phyloP scores from a whole-genome alignment of 306 rosid genomes.

The Myrica gale region DNA sequence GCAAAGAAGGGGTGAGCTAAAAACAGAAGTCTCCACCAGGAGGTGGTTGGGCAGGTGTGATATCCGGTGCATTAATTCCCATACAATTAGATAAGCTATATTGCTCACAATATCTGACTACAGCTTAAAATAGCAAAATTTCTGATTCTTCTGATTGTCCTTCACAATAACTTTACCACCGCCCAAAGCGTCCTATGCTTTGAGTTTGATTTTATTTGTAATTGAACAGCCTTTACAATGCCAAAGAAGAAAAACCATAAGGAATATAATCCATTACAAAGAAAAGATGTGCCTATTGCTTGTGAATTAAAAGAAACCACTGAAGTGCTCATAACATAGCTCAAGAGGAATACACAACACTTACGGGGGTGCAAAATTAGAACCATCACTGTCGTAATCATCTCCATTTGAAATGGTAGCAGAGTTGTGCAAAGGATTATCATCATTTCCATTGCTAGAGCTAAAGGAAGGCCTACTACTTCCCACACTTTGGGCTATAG shows the following conservation, averaged over 20 bases:
- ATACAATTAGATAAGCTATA: neutral
- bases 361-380: conserved; percentile 81
- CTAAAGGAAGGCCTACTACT: conserved; percentile 55
- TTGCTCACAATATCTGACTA: neutral
- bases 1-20: neutral
- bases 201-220: neutral
- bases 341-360: conserved; percentile 26
- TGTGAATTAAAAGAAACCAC: neutral
- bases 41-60: neutral
- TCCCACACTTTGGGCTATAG: conserved; percentile 65
- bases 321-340: neutral
- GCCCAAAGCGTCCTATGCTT: neutral
- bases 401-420: conserved; percentile 50
- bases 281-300: neutral
- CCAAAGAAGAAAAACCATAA: neutral
- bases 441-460: conserved; percentile 63
- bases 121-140: neutral
- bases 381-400: conserved; percentile 66
- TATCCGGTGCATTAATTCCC: neutral
- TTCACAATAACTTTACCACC: neutral
- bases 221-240: neutral
- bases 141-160: neutral
- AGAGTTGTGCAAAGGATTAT: conserved; percentile 45
- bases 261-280: neutral
- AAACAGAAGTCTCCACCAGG: neutral